These are phyloP conservation scores for Pseudozyma sp. DNA, from an alignment of 1,284 basidiomycete species.

Conservation along the genomic window DNA sequence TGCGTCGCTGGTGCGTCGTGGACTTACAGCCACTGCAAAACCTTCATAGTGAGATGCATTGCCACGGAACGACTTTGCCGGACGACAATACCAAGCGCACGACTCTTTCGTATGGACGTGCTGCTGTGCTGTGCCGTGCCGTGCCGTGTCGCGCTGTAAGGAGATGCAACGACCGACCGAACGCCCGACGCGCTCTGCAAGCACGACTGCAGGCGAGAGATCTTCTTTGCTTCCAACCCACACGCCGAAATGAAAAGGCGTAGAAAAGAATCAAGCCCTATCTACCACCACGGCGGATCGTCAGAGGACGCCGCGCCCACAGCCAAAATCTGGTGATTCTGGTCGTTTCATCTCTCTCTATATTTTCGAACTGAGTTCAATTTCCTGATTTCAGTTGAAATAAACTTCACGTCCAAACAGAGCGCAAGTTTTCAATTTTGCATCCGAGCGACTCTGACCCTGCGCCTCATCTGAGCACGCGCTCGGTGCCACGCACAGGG, in stretches of 20 bases:
- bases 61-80: slow-evolving; percentile 11
- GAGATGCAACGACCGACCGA: too few relatives aligned
- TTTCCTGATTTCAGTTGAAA: too few relatives aligned
- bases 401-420: not conserved
- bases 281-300: slow-evolving; percentile 4
- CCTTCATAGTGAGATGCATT: not conserved
- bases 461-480: too few relatives aligned
- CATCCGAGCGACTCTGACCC: too few relatives aligned
- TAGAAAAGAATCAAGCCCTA: too few relatives aligned
- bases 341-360: slow-evolving; percentile 23
- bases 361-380: too few relatives aligned
- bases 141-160: too few relatives aligned
- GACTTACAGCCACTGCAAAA: too few relatives aligned
- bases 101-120: not conserved
- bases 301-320: slow-evolving; percentile 7
- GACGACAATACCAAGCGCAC: not conserved
- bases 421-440: not conserved
- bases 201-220: not conserved
- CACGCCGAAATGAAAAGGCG: not conserved
- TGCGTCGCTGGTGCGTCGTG: too few relatives aligned
- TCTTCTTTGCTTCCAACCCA: slow-evolving; percentile 12
- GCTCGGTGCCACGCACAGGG: too few relatives aligned
- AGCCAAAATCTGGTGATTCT: slow-evolving; percentile 46
- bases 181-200: too few relatives aligned
- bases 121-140: too few relatives aligned